A percentile compares a stretch with the other conserved stretches of the same genome.
Conservation (phyloP, 2,329 filamentous ascomycete genomes). For the Rutstroemia sp. region DNA sequence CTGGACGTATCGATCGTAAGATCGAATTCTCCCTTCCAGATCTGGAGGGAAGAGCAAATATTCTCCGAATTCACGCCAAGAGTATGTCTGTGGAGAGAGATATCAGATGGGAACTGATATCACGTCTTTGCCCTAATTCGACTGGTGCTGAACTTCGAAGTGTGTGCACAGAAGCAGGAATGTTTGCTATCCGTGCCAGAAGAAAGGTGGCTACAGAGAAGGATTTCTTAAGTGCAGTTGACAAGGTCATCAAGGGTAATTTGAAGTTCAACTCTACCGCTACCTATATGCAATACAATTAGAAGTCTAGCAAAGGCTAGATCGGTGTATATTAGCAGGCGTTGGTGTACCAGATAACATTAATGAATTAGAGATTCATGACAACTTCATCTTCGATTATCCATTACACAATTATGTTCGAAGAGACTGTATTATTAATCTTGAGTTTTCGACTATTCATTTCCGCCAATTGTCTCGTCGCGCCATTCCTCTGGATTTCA, state of each 20-base stretch:
- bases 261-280: constrained; percentile 99
- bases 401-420: not conserved
- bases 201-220: constrained; percentile 98
- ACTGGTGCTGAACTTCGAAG: constrained; percentile 93
- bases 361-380: constrained; percentile 16
- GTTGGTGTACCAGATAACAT: constrained; percentile 28
- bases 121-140: constrained; percentile 90
- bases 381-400: not conserved
- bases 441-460: no score
- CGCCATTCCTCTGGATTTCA: no score
- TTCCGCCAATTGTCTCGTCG: no score
- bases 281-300: constrained; percentile 99
- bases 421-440: not conserved
- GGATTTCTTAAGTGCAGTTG: constrained; percentile 94
- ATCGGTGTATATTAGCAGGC: constrained; percentile 28
- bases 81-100: constrained; percentile 99
- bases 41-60: constrained; percentile 94
- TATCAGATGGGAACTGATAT: constrained; percentile 98
- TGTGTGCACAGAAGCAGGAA: constrained; percentile 95
- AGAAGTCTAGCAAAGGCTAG: constrained; percentile 32
- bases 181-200: constrained; percentile 92
- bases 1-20: constrained; percentile 95
- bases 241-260: constrained; percentile 99
- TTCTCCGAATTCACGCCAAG: constrained; percentile 97
- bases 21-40: constrained; percentile 98